Evolutionary conservation across 2,329 filamentous ascomycete genomes (phyloP), one percentile per base, ranked within the genome.

Genomic region (Clonostachys solani): DNA sequence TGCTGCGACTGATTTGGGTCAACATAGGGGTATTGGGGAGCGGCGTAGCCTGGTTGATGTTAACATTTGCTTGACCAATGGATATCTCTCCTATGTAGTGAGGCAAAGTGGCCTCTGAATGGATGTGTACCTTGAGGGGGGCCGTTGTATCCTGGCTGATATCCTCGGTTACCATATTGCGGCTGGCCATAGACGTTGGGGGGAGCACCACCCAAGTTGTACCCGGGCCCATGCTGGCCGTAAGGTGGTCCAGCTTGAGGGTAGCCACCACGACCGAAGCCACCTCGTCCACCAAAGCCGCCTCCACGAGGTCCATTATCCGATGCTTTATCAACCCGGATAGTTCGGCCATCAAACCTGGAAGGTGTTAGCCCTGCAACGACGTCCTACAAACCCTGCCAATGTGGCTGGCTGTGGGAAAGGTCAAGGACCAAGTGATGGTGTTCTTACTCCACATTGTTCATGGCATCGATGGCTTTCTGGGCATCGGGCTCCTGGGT

Each of bases 321-420:
- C 49, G 90, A 92, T 52, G 92, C 94, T 70, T 92, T 95, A 73
- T 97, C 92, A 55, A 99, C 92, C 58, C 92, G 91, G 66, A 99
- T 96, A 55, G 82, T 84, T 59, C 92, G 89, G 54, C 92, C 92
- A 69, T 97, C 92, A 68, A 97, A 96, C 60, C 92, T 95, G 48
- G 29, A 56, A 12, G 13, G 19, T 19, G 46, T 40, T 18, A 38
- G 38, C 29, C 33, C 36, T n/a, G 29, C 13, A 13, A 41, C 44
- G 45, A 37, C 29, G 47, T 44, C 46, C 47, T 41, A 38, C 13
- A 7, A 29, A 34, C 16, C n/a, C n/a, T 42, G 17, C 16, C 18
- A 10, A 47, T 16, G 17, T 10, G 8, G 18, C 23, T 17, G 17
- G 6, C 6, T 33, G 36, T 19, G 16, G 37, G 23, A 18, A 19